These are phyloP conservation scores for Setaria viridis DNA, from an alignment of 202 grass and related monocot genomes.

Conservation along the genomic window DNA sequence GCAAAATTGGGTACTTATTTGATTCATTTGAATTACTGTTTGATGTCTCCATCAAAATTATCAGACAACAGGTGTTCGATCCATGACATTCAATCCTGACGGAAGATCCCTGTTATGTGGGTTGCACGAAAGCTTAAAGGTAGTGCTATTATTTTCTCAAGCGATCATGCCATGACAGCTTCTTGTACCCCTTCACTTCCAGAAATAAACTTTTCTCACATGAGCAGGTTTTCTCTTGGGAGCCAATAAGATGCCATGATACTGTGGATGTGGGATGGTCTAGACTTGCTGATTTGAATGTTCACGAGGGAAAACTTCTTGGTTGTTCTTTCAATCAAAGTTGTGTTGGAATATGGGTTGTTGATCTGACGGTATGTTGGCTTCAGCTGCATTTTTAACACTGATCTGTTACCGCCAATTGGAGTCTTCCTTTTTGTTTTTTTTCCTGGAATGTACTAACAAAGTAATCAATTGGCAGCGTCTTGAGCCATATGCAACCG, in stretches of 20 bases:
- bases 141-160: slow-evolving; percentile 44
- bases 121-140: slow-evolving; percentile 95
- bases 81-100: slow-evolving; percentile 98
- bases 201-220: slow-evolving; percentile 42
- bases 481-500: slow-evolving; percentile 80
- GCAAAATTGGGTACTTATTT: slow-evolving; percentile 23
- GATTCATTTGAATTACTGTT: slow-evolving; percentile 34
- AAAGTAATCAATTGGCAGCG: slow-evolving; percentile 63
- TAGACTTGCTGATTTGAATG: slow-evolving; percentile 93
- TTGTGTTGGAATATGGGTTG: slow-evolving; percentile 99
- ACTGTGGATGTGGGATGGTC: slow-evolving; percentile 99
- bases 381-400: slow-evolving; percentile 25
- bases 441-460: slow-evolving; percentile 42
- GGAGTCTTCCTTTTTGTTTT: slow-evolving; percentile 5
- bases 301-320: slow-evolving; percentile 98
- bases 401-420: slow-evolving; percentile 10
- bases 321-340: slow-evolving; percentile 99
- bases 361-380: slow-evolving; percentile 81
- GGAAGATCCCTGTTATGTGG: slow-evolving; percentile 95
- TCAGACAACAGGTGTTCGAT: slow-evolving; percentile 90
- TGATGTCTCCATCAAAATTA: slow-evolving; percentile 49
- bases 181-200: slow-evolving; percentile 24
- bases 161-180: background rate
- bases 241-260: slow-evolving; percentile 95
- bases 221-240: slow-evolving; percentile 93